Percentiles rank a stretch among this genome's conserved stretches.
These are phyloP conservation scores for Pharnaceum exiguum DNA, from an alignment of 148 eudicot species.

Conservation along the genomic window DNA sequence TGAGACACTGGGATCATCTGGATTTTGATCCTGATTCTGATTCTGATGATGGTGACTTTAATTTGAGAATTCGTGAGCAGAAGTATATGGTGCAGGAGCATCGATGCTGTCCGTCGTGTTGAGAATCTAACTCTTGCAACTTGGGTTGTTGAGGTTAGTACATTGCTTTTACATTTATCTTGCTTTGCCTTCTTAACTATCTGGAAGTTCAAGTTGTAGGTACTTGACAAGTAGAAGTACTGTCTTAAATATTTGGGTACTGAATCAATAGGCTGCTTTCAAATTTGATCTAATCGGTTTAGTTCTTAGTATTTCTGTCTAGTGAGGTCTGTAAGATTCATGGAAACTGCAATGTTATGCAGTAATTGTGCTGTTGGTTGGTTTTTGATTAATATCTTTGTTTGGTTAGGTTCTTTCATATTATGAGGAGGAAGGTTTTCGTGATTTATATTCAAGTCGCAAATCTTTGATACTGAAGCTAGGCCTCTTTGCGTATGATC, in stretches of 20 bases:
- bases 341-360: neutral
- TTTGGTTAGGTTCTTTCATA: neutral
- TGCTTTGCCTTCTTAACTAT: too few species aligned
- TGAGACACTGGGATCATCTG: neutral
- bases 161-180: neutral
- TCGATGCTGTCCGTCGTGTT: neutral
- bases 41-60: neutral
- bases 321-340: neutral
- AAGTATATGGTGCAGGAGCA: neutral
- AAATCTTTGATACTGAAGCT: neutral
- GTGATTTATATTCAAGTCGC: neutral
- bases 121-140: neutral
- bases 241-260: too few species aligned
- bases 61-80: neutral
- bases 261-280: too few species aligned
- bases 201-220: too few species aligned
- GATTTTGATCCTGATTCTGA: too few species aligned
- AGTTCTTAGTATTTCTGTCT: neutral
- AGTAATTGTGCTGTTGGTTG: neutral
- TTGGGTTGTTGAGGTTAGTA: conserved; percentile 3
- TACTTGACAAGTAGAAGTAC: too few species aligned
- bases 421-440: neutral
- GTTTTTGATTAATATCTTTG: too few species aligned
- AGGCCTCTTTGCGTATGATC: neutral
- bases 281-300: too few species aligned